phyloP scores from a whole-genome alignment of 495 filamentous ascomycete species.

The Penicillium atrosanguineum region DNA sequence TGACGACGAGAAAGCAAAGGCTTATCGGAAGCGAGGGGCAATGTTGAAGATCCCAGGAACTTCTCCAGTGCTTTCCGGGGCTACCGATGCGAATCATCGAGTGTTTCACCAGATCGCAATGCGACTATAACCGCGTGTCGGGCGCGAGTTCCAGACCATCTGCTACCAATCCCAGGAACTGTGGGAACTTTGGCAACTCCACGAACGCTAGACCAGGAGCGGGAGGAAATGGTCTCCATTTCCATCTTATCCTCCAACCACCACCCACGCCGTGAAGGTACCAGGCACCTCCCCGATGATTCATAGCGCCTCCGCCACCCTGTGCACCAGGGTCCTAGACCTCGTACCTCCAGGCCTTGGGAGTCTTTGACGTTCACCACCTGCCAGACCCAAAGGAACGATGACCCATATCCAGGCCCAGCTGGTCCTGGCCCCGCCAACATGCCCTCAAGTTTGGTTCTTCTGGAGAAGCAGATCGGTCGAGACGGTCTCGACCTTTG shows the following conservation, averaged over 20 bases:
- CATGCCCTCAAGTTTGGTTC: constrained; percentile 10
- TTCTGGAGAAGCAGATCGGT: constrained; percentile 7
- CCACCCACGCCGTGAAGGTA: constrained; percentile 15
- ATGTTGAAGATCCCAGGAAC: constrained; percentile 20
- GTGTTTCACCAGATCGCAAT: constrained; percentile 27
- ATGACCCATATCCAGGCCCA: not conserved
- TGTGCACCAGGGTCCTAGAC: constrained; percentile 2
- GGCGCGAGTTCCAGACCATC: constrained; percentile 4
- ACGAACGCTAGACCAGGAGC: constrained; percentile 5
- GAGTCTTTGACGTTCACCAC: constrained; percentile 29
- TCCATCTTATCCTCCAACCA: not conserved
- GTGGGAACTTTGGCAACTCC: not conserved
- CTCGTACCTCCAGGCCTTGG: not conserved
- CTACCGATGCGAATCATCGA: constrained; percentile 29
- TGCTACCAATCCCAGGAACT: not conserved
- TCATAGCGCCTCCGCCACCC: constrained; percentile 8
- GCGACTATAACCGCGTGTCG: constrained; percentile 13
- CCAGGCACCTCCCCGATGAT: constrained; percentile 23
- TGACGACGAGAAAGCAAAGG: constrained; percentile 28
- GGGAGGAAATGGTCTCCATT: not conserved
- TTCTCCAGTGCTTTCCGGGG: constrained; percentile 17
- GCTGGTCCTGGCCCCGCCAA: constrained; percentile 3
- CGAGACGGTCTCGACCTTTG: constrained; percentile 13
- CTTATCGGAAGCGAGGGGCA: constrained; percentile 32
- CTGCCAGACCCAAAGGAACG: constrained; percentile 4